Conservation (phyloP, 495 filamentous ascomycete genomes). For the Bryoglossum gracile region DNA sequence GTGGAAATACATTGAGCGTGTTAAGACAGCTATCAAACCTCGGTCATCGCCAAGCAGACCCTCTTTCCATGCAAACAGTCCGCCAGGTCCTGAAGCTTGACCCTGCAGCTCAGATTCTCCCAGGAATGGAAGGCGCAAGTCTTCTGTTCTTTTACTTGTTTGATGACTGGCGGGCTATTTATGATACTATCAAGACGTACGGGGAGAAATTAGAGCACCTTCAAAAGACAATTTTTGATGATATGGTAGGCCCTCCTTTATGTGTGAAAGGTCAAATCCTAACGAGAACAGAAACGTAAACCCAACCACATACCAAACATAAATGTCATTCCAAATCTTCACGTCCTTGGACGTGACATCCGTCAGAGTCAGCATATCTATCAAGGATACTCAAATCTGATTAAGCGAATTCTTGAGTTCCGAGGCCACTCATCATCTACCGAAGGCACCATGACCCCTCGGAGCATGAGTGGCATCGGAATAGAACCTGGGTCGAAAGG, state of each 20-base stretch:
- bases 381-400: slow-evolving; percentile 70
- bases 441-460: slow-evolving; percentile 3
- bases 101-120: slow-evolving; percentile 18
- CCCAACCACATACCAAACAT: slow-evolving; percentile 16
- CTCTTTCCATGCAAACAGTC: slow-evolving; percentile 41
- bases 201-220: slow-evolving; percentile 47
- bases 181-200: slow-evolving; percentile 47
- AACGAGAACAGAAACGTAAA: slow-evolving; percentile 11
- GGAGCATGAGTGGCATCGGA: neutral
- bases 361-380: slow-evolving; percentile 75
- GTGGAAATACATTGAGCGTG: slow-evolving; percentile 63
- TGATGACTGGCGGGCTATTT: slow-evolving; percentile 74
- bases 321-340: slow-evolving; percentile 34
- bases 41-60: slow-evolving; percentile 33
- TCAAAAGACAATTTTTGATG: slow-evolving; percentile 19
- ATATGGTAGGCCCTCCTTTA: slow-evolving; percentile 14
- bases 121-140: slow-evolving; percentile 56
- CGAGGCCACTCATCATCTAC: neutral
- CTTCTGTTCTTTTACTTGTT: slow-evolving; percentile 82
- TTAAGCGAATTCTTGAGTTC: slow-evolving; percentile 57
- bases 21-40: slow-evolving; percentile 59
- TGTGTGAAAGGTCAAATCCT: neutral
- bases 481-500: slow-evolving; percentile 44
- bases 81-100: slow-evolving; percentile 26
- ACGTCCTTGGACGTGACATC: slow-evolving; percentile 58